Base-by-base conservation (phyloP, 2,329 filamentous ascomycete species). In the Aspergillus quadrilineatus region DNA sequence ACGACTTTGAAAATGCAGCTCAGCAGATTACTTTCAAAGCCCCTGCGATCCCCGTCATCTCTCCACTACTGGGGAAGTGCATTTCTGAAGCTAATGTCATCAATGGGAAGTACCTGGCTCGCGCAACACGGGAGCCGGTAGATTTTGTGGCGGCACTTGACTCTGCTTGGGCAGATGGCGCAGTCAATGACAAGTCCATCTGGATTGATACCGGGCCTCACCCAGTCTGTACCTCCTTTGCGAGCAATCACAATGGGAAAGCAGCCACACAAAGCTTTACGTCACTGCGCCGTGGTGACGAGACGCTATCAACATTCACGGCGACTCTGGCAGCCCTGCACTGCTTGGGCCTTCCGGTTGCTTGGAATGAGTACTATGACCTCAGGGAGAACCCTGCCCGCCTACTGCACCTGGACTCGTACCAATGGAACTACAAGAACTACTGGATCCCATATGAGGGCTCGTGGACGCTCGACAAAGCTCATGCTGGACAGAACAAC, bases 121-220 rank as follows among this genome's bases (percentile, higher is more conserved):
- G 44, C 85, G 88, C 61, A 82, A 85, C 26, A 12, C 83, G 88
- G 14, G 83, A 89, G 68, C 77, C 87, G 7, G 88, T 91, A 64
- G 82, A 89, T 71, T 88, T 91, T 73, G 77, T 82, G 57, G 82
- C 80, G 47, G 87, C 84, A 9, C 73, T 92, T 1, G 74, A 82
- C 10, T 78, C 78, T 36, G 86, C 84, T 17, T 81, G 81, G 58
- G 70, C 80, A n/a, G 83, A 36, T 0, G 32, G 32, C 1, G 14
- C 45, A 0, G 42, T 89, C 45, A 80, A 87, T 59, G 83, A 86
- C 60, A 84, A 85, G 73, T 88, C 86, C 6, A 80, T 85, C 29
- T 90, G 85, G 82, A 76, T 91, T 52, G 89, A 92, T 71, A 76
- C 91, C 59, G 89, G 89, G 15, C 86, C 88, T 36, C 86, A 37